Conservation (phyloP, 2,329 filamentous ascomycete genomes). For the Tolypocladium ophioglossoides region DNA sequence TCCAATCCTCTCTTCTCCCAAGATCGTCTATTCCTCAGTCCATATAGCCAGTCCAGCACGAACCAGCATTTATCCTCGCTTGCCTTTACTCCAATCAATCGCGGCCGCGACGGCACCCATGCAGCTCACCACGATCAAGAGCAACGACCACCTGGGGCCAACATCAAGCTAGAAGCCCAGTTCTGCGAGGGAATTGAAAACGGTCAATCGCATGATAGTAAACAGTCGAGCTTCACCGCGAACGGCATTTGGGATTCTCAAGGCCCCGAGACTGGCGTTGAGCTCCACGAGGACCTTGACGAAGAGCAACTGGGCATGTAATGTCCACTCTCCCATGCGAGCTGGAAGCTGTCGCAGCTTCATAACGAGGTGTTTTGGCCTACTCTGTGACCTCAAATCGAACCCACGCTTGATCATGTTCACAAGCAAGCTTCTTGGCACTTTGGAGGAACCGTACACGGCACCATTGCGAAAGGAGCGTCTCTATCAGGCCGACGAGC, state of each 20-base stretch:
- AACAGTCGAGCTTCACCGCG: slow-evolving; percentile 10
- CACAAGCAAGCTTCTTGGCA: background rate
- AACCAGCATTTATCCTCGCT: slow-evolving; percentile 13
- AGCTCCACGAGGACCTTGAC: slow-evolving; percentile 12
- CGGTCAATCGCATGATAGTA: slow-evolving; percentile 9
- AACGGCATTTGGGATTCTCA: slow-evolving; percentile 14
- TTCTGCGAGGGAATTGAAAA: slow-evolving; percentile 13
- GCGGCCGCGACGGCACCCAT: slow-evolving; percentile 8
- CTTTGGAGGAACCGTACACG: background rate
- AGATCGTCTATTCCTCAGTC: slow-evolving; percentile 17
- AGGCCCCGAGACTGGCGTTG: slow-evolving; percentile 9
- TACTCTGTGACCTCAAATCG: background rate
- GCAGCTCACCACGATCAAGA: slow-evolving; percentile 8
- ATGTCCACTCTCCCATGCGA: background rate
- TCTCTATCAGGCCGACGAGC: background rate
- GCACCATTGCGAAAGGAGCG: background rate
- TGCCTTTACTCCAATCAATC: slow-evolving; percentile 19
- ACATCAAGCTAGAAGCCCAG: slow-evolving; percentile 15
- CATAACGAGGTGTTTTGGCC: background rate
- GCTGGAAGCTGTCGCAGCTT: background rate
- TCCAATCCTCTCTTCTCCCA: slow-evolving; percentile 22
- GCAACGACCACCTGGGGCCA: slow-evolving; percentile 1
- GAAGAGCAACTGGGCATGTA: slow-evolving; percentile 15
- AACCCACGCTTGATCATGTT: background rate
- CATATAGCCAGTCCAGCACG: slow-evolving; percentile 13